Evolutionary conservation across 306 rosid genomes (phyloP), one percentile per base, ranked within the genome.

Genomic region (Cucumis melo): DNA sequence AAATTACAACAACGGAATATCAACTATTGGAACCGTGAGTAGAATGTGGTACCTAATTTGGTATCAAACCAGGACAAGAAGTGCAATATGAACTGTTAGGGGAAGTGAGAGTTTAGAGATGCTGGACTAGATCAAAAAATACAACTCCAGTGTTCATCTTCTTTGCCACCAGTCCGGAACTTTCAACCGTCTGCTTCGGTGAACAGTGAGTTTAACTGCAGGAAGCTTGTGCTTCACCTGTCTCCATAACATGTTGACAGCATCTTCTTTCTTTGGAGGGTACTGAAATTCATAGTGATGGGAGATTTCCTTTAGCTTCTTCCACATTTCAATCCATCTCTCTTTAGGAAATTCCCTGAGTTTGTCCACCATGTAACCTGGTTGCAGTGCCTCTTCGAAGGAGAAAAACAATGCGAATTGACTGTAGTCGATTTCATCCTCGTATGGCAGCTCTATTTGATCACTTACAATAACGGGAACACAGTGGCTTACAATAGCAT

Each of bases 401-500:
- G 99, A 95, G 85, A 92, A 92, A 88, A 92, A 92, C 74, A 95
- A 10, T 1, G 99, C 85, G 87, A 95, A 92, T 29, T 80, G 84
- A 44, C 85, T 59, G 82, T 92, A 95, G 89, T 95, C 98, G 71
- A 95, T 88, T 82, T 89, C 97, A 80, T 92, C 95, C 88, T 95
- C 98, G 76, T 86, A 95, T 23, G 99, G 99, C 81, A 95, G 99
- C 82, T 95, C 99, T 75, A 95, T 92, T 83, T 89, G 93, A 81
- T 95, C 98, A 72, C 99, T 95, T 66, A 95, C 96, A 36, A 95
- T 88, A 82, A 95, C 92, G 13, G 99, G 99, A 83, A 95, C 84
- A 80, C 99, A 92, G 84, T 95, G 98, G 83, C 97, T 95, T 80
- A 88, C 98, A 24, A 95, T 92, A 75, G 98, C 99, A 87, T 95